A percentile compares a stretch with the other conserved stretches of the same genome.
Conservation (phyloP, 1,139 yeast species). For the Sugiyamaella novakii region DNA sequence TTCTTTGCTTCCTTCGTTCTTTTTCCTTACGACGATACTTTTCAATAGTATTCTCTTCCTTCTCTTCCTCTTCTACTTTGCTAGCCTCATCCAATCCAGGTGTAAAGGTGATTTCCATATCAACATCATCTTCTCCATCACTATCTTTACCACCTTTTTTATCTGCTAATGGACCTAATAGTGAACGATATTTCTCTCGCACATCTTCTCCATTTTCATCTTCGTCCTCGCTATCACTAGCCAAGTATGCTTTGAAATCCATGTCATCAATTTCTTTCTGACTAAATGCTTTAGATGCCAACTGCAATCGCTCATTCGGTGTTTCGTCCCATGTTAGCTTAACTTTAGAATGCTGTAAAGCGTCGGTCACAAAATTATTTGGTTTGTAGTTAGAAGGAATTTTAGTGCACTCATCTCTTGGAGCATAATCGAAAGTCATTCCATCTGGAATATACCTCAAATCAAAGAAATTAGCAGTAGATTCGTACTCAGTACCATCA, state of each 20-base stretch:
- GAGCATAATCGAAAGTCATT: slow-evolving; percentile 74
- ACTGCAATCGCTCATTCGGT: slow-evolving; percentile 81
- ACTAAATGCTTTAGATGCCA: slow-evolving; percentile 79
- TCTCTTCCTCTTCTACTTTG: slow-evolving; percentile 40
- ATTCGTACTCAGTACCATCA: slow-evolving; percentile 95
- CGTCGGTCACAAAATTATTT: slow-evolving; percentile 83
- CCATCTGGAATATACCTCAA: slow-evolving; percentile 90
- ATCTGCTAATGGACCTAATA: slow-evolving; percentile 54
- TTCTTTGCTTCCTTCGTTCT: slow-evolving; percentile 83
- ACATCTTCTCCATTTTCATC: slow-evolving; percentile 50
- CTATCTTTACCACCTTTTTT: slow-evolving; percentile 42
- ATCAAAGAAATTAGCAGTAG: slow-evolving; percentile 93
- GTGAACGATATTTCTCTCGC: slow-evolving; percentile 62
- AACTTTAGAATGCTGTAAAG: slow-evolving; percentile 90
- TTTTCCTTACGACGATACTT: slow-evolving; percentile 85
- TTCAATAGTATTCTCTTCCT: slow-evolving; percentile 77
- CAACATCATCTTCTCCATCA: slow-evolving; percentile 64
- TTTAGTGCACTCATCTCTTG: slow-evolving; percentile 69
- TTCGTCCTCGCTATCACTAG: slow-evolving; percentile 76
- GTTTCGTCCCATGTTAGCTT: slow-evolving; percentile 98
- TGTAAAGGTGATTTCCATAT: slow-evolving; percentile 94
- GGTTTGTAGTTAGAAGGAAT: slow-evolving; percentile 84
- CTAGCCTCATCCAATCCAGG: slow-evolving; percentile 70
- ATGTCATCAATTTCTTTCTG: slow-evolving; percentile 92
- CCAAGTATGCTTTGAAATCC: slow-evolving; percentile 95